Conservation (phyloP, 805 yeast genomes). For the Metschnikowia chrysomelidarum region DNA sequence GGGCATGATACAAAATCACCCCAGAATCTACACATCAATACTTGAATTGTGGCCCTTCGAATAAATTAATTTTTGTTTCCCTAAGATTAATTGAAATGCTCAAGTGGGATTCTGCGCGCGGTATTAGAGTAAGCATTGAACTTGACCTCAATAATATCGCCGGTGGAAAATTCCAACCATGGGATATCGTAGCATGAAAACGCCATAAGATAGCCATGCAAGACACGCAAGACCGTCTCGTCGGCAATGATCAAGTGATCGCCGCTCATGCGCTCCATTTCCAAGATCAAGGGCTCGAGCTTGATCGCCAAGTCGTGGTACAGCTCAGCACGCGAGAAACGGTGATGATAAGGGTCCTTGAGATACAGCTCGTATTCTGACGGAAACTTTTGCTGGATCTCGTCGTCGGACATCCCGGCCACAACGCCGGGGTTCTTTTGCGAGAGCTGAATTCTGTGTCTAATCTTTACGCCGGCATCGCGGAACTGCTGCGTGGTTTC, state of each 20-base stretch:
- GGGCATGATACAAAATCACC: no score
- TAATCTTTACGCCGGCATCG: constrained; percentile 58
- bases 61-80: no score
- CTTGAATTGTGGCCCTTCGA: no score
- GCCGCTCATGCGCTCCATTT: constrained; percentile 88
- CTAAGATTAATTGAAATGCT: no score
- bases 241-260: constrained; percentile 91
- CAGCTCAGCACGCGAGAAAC: constrained; percentile 90
- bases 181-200: constrained; percentile 87
- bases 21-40: no score
- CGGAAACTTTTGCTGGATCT: constrained; percentile 60
- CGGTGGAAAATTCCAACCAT: constrained; percentile 66
- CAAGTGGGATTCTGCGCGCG: constrained; percentile 46
- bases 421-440: constrained; percentile 89
- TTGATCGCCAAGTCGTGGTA: constrained; percentile 95
- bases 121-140: constrained; percentile 82
- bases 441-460: constrained; percentile 78
- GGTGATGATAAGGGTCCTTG: constrained; percentile 86
- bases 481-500: constrained; percentile 74
- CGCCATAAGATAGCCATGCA: constrained; percentile 95
- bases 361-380: constrained; percentile 63
- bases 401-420: constrained; percentile 62
- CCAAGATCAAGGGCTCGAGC: constrained; percentile 88
- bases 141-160: constrained; percentile 82
- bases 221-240: constrained; percentile 82